Evolutionary conservation across 2,329 filamentous ascomycete genomes (phyloP), one percentile per base, ranked within the genome.

Genomic region (Xylogone sp.): DNA sequence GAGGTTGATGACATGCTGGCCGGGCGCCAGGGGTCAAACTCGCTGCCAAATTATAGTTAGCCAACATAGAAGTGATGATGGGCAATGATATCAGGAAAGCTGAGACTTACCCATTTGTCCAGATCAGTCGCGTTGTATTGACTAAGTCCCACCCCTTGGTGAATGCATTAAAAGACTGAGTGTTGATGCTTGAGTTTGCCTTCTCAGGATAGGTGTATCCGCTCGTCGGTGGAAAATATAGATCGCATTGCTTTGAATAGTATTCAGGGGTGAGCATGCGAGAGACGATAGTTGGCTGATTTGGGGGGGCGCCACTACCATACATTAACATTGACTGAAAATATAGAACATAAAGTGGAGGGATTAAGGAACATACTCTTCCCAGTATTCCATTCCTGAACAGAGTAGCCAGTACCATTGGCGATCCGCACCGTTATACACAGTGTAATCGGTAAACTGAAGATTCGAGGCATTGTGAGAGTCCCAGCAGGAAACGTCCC

Each of bases 381-480:
- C 75, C 70, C 73, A 81, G 62, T 72, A 78, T 52, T 69, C 75
- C 43, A 78, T 73, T 9, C 83, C 77, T 59, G 83, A 83, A 69
- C 81, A 84, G 1, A 73, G 69, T 62, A 82, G 71, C 79, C 80
- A 84, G 2, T 68, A 59, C 79, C 78, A 84, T 52, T 79, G 76
- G 0, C 78, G 68, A 55, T 76, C 69, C 31, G 68, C 57, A 0
- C 59, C 51, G 61, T 82, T 82, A 49, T 53, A 53, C 8, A 75
- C 62, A 2, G 64, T 66, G 6, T 58, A 65, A 62, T 83, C 78
- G 3, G 72, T 75, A 64, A 68, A 83, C 2, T 77, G 57, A 0
- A 74, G 71, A 51, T 65, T 76, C 10, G 67, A 68, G 3, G 66
- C 55, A 57, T 82, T 75, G 61, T 78, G 71, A 2, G 71, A 74